Conservation (phyloP, 129 eudicot species). For the Flaveria trinervia region DNA sequence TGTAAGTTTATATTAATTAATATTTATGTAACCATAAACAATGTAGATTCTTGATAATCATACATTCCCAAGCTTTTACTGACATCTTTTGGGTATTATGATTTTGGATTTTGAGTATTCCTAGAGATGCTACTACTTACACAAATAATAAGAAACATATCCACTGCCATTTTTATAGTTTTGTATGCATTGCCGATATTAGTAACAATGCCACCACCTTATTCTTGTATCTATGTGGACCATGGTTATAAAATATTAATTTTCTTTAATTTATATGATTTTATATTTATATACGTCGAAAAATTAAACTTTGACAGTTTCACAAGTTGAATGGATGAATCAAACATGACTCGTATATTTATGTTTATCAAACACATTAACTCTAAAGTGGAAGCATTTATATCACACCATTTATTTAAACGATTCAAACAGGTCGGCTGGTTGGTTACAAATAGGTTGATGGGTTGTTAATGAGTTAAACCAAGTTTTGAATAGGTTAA, state of each 20-base stretch:
- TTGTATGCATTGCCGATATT: conserved; percentile 29
- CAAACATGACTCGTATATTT: no score
- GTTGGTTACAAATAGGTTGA: no score
- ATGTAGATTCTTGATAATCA: conserved; percentile 38
- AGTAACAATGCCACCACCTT: conserved; percentile 21
- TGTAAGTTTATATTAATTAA: conserved; percentile 7
- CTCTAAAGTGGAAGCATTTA: no score
- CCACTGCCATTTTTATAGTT: conserved; percentile 29
- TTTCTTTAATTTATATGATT: no score
- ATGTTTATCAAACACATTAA: no score
- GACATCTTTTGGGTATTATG: conserved; percentile 29
- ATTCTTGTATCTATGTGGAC: conserved; percentile 20
- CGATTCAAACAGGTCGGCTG: no score
- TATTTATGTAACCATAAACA: conserved; percentile 26
- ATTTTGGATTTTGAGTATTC: conserved; percentile 34
- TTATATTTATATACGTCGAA: no score
- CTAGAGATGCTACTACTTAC: conserved; percentile 34
- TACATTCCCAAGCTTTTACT: conserved; percentile 28
- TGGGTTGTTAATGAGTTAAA: no score
- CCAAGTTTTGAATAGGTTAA: no score
- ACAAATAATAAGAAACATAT: conserved; percentile 33
- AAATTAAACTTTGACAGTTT: no score
- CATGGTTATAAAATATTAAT: conserved; percentile 22
- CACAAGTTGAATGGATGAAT: no score
- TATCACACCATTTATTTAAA: no score